Evolutionary conservation across 78 protist genomes (phyloP).

Genomic region (Creolimax fragrantissima): DNA sequence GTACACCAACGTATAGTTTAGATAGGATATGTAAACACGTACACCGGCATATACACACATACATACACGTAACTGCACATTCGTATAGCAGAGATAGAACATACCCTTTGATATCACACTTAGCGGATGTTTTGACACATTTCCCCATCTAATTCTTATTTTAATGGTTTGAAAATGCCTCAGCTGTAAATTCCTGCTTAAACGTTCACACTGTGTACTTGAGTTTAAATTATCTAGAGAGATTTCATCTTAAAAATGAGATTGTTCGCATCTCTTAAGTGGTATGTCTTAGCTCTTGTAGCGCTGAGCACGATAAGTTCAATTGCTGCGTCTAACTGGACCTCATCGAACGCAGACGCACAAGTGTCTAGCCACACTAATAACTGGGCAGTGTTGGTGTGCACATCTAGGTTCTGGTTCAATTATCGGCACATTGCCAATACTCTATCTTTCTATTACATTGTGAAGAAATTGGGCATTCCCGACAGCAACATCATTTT

Average conservation of each 20-base stretch:
- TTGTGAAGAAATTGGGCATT: slow-evolving; percentile 84
- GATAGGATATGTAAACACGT: neutral
- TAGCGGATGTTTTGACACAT: too few relatives aligned
- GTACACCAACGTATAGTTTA: too few relatives aligned
- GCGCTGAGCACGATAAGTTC: neutral
- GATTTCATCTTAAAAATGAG: too few relatives aligned
- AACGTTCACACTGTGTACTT: too few relatives aligned
- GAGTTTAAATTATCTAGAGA: too few relatives aligned
- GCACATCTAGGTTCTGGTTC: slow-evolving; percentile 90
- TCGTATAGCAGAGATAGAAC: neutral
- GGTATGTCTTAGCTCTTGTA: neutral
- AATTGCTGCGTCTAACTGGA: neutral
- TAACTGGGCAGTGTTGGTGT: slow-evolving; percentile 47
- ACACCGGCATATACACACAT: neutral
- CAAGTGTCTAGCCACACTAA: neutral
- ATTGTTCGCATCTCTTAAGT: neutral
- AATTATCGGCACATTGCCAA: slow-evolving; percentile 90
- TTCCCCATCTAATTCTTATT: neutral
- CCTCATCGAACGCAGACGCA: neutral
- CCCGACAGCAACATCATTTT: slow-evolving; percentile 77
- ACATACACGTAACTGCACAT: neutral
- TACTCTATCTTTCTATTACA: slow-evolving; percentile 73
- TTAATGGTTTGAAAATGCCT: neutral
- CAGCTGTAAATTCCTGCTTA: neutral
- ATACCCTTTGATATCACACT: neutral